Conservation (phyloP, 2,329 filamentous ascomycete genomes). For the Lizonia empirigonia region DNA sequence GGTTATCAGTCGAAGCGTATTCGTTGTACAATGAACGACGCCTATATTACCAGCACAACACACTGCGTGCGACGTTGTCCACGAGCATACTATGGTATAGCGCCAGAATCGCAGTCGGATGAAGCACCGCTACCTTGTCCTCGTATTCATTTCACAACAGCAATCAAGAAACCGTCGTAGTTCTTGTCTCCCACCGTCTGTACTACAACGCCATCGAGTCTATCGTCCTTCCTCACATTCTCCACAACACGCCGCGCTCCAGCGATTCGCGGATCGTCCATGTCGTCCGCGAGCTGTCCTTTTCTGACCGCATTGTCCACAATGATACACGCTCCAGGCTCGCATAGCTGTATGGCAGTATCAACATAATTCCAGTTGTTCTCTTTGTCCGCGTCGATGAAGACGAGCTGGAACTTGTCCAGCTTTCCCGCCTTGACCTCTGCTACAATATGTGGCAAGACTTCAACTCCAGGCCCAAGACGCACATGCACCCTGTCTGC, state of each 20-base stretch:
- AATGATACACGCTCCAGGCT: conserved; percentile 51
- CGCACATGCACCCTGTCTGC: conserved; percentile 53
- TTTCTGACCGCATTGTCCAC: conserved; percentile 59
- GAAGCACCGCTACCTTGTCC: not conserved
- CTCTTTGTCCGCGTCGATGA: conserved; percentile 60
- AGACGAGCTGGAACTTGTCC: conserved; percentile 56
- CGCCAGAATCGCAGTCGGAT: not conserved
- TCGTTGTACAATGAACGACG: not conserved
- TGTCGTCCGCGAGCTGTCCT: conserved; percentile 45
- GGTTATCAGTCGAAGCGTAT: not conserved
- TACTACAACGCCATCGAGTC: conserved; percentile 52
- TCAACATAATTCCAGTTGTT: conserved; percentile 59
- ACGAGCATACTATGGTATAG: not conserved
- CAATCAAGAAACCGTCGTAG: conserved; percentile 55
- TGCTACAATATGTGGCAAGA: conserved; percentile 48
- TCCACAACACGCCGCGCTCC: conserved; percentile 51
- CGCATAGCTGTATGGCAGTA: conserved; percentile 50
- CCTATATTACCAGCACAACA: not conserved
- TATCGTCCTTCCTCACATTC: conserved; percentile 50
- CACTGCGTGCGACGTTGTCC: not conserved
- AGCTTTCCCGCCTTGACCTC: conserved; percentile 50
- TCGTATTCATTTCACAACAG: conserved; percentile 42
- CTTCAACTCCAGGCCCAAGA: conserved; percentile 53
- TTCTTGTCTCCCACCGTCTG: conserved; percentile 56
- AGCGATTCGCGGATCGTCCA: conserved; percentile 30